phyloP scores from a whole-genome alignment of 2,329 filamentous ascomycete species.

The Ustulina deusta region DNA sequence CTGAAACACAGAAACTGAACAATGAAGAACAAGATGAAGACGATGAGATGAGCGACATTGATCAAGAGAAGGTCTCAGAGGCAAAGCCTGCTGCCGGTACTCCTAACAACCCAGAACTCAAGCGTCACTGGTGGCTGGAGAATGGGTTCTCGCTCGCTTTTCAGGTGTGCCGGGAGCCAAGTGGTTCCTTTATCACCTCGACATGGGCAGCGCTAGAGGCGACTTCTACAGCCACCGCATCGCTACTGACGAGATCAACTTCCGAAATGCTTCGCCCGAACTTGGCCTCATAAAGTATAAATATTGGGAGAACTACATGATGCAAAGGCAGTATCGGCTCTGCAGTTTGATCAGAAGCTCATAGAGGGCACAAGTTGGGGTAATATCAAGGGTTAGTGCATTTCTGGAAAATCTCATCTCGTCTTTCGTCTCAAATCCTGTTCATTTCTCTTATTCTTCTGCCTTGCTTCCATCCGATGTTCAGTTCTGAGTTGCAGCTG shows the following conservation, averaged over 20 bases:
- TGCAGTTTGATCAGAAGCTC: conserved; percentile 46
- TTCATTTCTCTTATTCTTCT: not conserved
- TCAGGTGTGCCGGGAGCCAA: conserved; percentile 48
- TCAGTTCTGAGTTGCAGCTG: not conserved
- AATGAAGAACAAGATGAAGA: conserved; percentile 34
- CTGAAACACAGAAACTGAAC: conserved; percentile 41
- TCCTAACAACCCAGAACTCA: conserved; percentile 15
- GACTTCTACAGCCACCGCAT: conserved; percentile 50
- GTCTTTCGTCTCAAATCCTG: too few relatives aligned
- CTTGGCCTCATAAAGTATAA: conserved; percentile 44
- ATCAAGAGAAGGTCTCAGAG: not conserved
- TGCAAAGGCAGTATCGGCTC: conserved; percentile 48
- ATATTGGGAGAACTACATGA: conserved; percentile 49
- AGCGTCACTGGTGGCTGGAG: conserved; percentile 46
- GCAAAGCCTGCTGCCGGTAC: not conserved
- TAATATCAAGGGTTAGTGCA: conserved; percentile 26
- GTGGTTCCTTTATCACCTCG: conserved; percentile 52
- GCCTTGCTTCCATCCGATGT: not conserved
- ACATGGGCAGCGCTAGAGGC: conserved; percentile 46
- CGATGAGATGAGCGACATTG: not conserved
- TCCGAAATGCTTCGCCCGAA: conserved; percentile 48
- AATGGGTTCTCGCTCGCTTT: conserved; percentile 53
- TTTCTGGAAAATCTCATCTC: not conserved
- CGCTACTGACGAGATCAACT: conserved; percentile 52
- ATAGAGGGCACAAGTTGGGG: conserved; percentile 41